Conservation (phyloP, 2,329 filamentous ascomycete species). For the Apiospora malaysiana region DNA sequence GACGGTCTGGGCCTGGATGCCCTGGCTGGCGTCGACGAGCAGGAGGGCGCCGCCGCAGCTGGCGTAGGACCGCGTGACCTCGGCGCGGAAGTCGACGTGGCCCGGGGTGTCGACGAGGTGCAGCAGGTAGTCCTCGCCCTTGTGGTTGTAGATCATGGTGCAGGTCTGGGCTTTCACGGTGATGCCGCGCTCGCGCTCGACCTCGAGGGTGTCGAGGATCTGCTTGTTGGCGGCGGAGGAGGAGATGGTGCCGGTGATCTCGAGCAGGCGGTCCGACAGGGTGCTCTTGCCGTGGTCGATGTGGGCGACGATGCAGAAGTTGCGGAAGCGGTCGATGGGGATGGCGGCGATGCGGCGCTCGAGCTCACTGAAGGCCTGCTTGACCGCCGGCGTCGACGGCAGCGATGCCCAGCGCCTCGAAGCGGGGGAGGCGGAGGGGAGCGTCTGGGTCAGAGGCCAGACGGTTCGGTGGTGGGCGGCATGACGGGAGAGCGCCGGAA, state of each 20-base stretch:
- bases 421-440: neutral
- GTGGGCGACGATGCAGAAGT: conserved; percentile 98
- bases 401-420: neutral
- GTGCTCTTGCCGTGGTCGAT: conserved; percentile 99
- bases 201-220: conserved; percentile 95
- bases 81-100: conserved; percentile 96
- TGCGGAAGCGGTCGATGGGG: conserved; percentile 81
- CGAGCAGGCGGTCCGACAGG: conserved; percentile 87
- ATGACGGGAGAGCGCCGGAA: neutral
- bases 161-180: conserved; percentile 99
- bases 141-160: conserved; percentile 92
- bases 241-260: conserved; percentile 91
- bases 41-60: conserved; percentile 92
- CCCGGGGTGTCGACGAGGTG: conserved; percentile 97
- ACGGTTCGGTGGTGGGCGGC: neutral
- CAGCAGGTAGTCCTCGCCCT: conserved; percentile 86
- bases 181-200: conserved; percentile 94
- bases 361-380: conserved; percentile 43
- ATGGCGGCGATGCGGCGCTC: conserved; percentile 72
- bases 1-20: conserved; percentile 96
- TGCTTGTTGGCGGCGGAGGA: conserved; percentile 86
- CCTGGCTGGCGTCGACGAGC: conserved; percentile 94
- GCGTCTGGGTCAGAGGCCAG: neutral
- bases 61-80: conserved; percentile 94
- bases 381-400: neutral